Percentiles rank a stretch among this genome's conserved stretches.
Evolutionary conservation across 495 filamentous ascomycete species (phyloP).

Genomic region (Aspergillus panamensis): DNA sequence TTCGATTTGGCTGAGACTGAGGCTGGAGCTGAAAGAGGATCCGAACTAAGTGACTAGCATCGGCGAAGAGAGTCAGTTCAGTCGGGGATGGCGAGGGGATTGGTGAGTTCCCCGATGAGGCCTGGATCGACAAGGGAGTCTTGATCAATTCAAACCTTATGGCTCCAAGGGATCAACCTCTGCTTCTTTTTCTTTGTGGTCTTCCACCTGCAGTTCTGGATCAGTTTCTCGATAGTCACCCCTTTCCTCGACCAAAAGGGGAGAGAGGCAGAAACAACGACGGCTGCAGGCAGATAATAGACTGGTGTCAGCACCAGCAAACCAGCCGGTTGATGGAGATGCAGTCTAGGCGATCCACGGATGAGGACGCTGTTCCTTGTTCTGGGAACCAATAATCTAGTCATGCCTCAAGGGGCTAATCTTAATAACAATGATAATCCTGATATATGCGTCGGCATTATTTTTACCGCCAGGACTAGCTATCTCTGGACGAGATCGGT

Average conservation of each 20-base stretch:
- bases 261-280: too few species aligned
- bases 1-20: slow-evolving; percentile 10
- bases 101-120: slow-evolving; percentile 16
- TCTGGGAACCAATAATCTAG: slow-evolving; percentile 15
- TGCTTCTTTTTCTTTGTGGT: neutral
- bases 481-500: neutral
- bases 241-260: slow-evolving; percentile 1
- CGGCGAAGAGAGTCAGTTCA: neutral
- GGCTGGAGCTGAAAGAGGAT: slow-evolving; percentile 15
- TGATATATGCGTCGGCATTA: slow-evolving; percentile 11
- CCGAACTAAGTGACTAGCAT: slow-evolving; percentile 3
- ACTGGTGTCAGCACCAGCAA: slow-evolving; percentile 19
- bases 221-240: neutral
- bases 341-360: slow-evolving; percentile 24
- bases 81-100: slow-evolving; percentile 7
- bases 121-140: slow-evolving; percentile 23
- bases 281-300: slow-evolving; percentile 15
- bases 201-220: neutral
- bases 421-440: neutral
- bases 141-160: slow-evolving; percentile 17
- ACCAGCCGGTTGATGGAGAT: slow-evolving; percentile 19
- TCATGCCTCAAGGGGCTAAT: slow-evolving; percentile 13
- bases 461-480: neutral
- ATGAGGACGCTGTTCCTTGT: slow-evolving; percentile 26
- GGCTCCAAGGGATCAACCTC: neutral